Evolutionary conservation across 768 basidiomycete species (phyloP).

Genomic region (Clathrus columnatus): DNA sequence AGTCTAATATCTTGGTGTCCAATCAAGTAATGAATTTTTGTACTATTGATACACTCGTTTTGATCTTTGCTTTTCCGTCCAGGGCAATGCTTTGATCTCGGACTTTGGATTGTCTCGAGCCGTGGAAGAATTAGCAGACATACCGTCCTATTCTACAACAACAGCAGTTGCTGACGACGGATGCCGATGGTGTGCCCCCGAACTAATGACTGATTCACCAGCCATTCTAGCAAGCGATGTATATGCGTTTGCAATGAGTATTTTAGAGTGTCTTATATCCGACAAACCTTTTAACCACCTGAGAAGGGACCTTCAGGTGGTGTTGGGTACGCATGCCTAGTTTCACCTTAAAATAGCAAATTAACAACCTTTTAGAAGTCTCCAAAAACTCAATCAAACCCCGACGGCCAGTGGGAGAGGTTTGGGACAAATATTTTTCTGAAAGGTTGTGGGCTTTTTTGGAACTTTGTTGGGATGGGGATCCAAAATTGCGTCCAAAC

Average conservation of each 20-base stretch:
- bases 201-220: conserved; percentile 37
- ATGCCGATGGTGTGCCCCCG: conserved; percentile 55
- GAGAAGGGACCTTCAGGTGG: conserved; percentile 42
- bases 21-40: conserved; percentile 13
- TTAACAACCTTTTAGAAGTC: neutral
- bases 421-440: conserved; percentile 30
- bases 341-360: neutral
- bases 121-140: conserved; percentile 49
- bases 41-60: neutral
- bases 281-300: conserved; percentile 43
- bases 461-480: conserved; percentile 36
- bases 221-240: conserved; percentile 43
- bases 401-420: conserved; percentile 31
- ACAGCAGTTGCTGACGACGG: conserved; percentile 34
- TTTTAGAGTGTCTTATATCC: conserved; percentile 48
- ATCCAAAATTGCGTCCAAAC: conserved; percentile 3
- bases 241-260: conserved; percentile 53
- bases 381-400: conserved; percentile 21
- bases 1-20: conserved; percentile 55
- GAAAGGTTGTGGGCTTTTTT: conserved; percentile 41
- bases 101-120: conserved; percentile 61
- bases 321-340: conserved; percentile 28
- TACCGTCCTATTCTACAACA: conserved; percentile 30
- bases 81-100: conserved; percentile 49
- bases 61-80: neutral